Conservation (phyloP, 805 yeast genomes). For the Lipomyces yamanashiensis region DNA sequence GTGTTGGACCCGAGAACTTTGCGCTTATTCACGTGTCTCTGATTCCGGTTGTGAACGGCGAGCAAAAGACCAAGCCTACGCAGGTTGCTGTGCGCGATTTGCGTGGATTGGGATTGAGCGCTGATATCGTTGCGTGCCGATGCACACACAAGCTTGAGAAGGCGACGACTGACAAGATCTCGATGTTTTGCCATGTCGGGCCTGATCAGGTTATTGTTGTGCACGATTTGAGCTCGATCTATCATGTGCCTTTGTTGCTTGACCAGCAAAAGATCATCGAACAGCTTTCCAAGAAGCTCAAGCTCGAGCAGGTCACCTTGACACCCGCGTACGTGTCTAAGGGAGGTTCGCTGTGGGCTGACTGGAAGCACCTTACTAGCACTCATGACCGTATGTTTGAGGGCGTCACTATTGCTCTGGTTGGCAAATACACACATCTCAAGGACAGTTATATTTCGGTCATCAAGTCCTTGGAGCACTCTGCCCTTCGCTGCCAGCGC, state of each 20-base stretch:
- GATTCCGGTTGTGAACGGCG: constrained; percentile 98
- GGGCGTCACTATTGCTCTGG: constrained; percentile 90
- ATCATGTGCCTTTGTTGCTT: constrained; percentile 92
- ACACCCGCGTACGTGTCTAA: constrained; percentile 57
- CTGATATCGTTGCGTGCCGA: constrained; percentile 98
- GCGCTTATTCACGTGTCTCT: constrained; percentile 95
- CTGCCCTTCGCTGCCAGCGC: constrained; percentile 87
- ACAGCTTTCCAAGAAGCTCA: constrained; percentile 70
- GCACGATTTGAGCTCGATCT: constrained; percentile 94
- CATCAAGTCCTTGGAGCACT: constrained; percentile 92
- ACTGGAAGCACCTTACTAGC: constrained; percentile 81
- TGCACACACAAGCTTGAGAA: constrained; percentile 81
- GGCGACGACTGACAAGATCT: constrained; percentile 91
- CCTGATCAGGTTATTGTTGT: constrained; percentile 97
- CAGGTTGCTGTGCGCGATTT: constrained; percentile 98
- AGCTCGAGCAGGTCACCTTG: constrained; percentile 56
- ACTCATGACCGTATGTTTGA: constrained; percentile 78
- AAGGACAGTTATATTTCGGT: constrained; percentile 95
- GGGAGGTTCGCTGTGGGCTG: constrained; percentile 71
- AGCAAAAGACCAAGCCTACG: constrained; percentile 98
- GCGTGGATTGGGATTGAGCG: constrained; percentile 91
- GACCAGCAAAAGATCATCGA: constrained; percentile 83
- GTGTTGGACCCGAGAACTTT: constrained; percentile 92
- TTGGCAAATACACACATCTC: constrained; percentile 94
- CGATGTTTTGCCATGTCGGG: constrained; percentile 99